Evolutionary conservation across 23 red algal species (phyloP), one percentile per base, ranked within the genome.

Genomic region (Gracilaria vermiculophylla): DNA sequence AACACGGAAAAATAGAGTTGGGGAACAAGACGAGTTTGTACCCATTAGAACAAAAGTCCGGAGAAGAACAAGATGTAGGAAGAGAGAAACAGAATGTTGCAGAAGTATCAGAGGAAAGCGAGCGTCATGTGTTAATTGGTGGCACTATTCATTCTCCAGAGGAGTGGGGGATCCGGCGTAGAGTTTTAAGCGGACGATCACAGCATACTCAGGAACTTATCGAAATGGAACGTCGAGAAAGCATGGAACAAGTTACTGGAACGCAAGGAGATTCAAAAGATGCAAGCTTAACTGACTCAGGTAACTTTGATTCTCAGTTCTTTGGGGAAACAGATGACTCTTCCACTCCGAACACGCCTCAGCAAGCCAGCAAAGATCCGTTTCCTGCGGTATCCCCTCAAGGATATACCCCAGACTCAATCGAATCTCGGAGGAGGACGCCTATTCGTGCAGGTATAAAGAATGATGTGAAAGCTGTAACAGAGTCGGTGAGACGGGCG

Each of bases 401-500:
- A 5, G 10, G 13, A 70, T 35, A 36, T 1, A 34, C n/a, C 23
- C 15, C 4, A 0, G 40, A 2, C 2, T 64, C 42, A 37, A 20
- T 12, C 6, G 67, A 48, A 73, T 20, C 23, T 25, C 6, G 31
- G 23, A 73, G 37, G 37, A 73, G 47, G 40, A 20, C 36, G 5
- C 33, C 40, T 10, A 42, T 73, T 25, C 19, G 67, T 10, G 16
- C 36, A 2, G 67, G 67, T 25, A 31, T 73, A 28, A 73, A 45
- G 10, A 48, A 28, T 20, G 67, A 73, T 25, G 67, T 73, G 67
- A 73, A 73, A 17, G 67, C 67, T 48, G 42, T 73, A 0, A 73
- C 67, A 12, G 67, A 73, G 9, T 48, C 67, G 23, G 36, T 73
- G 39, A 45, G 12, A 25, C 67, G 67, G 12, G 67, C 47, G n/a